phyloP scores from a whole-genome alignment of 352 stramenopile genomes.

The Phytopythium oedochilum region DNA sequence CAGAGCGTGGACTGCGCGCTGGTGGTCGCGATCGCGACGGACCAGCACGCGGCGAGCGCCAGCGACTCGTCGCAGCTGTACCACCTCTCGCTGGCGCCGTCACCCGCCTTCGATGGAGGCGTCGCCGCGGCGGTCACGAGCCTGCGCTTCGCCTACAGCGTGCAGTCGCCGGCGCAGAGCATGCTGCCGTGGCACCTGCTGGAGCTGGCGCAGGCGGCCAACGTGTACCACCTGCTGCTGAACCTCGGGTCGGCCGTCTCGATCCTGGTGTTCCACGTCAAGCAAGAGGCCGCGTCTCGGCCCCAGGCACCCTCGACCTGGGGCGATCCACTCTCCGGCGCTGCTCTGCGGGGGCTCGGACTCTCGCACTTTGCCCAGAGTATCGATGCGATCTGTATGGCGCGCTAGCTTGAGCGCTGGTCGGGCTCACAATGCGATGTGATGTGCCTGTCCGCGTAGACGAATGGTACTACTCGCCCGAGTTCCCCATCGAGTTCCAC shows the following conservation, averaged over 20 bases:
- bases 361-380: conserved; percentile 25
- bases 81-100: conserved; percentile 40
- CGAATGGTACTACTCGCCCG: conserved; percentile 35
- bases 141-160: conserved; percentile 33
- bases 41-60: conserved; percentile 11
- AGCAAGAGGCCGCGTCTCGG: conserved; percentile 6
- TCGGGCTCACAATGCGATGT: not conserved
- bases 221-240: conserved; percentile 41
- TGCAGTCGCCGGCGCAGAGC: conserved; percentile 19
- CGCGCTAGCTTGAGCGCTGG: not conserved
- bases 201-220: conserved; percentile 9
- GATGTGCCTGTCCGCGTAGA: conserved; percentile 8
- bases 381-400: too few relatives aligned
- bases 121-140: conserved; percentile 11
- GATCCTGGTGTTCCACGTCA: conserved; percentile 25
- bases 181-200: conserved; percentile 51
- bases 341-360: conserved; percentile 5
- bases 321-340: not conserved
- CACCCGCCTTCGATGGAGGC: conserved; percentile 14
- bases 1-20: conserved; percentile 45
- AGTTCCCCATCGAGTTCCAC: conserved; percentile 32
- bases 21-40: conserved; percentile 35
- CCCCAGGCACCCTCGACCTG: not conserved
- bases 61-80: conserved; percentile 21
- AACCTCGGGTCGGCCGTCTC: conserved; percentile 35